These are phyloP conservation scores for Echeveria elegans DNA, from an alignment of 164 flowering plant species.

Conservation along the genomic window DNA sequence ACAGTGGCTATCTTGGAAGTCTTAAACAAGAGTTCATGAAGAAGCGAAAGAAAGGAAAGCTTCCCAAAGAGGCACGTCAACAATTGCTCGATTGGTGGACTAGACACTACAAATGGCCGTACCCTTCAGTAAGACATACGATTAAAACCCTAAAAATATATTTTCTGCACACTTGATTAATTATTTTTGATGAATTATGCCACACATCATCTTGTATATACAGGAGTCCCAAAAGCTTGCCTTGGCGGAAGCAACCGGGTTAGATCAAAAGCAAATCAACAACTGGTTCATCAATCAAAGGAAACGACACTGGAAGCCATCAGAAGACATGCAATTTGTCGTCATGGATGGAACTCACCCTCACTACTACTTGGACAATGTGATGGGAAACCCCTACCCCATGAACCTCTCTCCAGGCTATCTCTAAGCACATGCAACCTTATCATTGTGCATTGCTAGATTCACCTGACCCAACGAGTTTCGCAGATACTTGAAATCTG, in stretches of 20 bases:
- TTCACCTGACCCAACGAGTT: too few relatives aligned
- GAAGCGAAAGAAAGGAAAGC: constrained; percentile 87
- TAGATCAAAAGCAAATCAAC: constrained; percentile 80
- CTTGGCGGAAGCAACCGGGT: constrained; percentile 64
- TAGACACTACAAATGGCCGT: constrained; percentile 91
- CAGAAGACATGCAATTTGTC: constrained; percentile 74
- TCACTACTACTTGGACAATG: constrained; percentile 59
- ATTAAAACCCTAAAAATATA: not conserved
- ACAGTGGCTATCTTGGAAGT: constrained; percentile 75
- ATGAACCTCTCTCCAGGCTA: constrained; percentile 55
- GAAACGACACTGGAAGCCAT: constrained; percentile 81
- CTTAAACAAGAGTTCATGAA: constrained; percentile 85
- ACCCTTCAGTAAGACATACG: constrained; percentile 56
- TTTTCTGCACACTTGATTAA: not conserved
- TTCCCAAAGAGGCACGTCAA: constrained; percentile 83
- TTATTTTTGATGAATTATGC: not conserved
- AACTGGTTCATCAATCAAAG: constrained; percentile 87
- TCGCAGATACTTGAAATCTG: too few relatives aligned
- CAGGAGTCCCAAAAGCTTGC: constrained; percentile 80
- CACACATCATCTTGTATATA: not conserved
- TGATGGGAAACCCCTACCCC: constrained; percentile 51
- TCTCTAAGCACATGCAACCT: constrained; percentile 14
- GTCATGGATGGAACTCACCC: constrained; percentile 68
- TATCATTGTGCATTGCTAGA: not conserved
- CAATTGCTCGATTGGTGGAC: constrained; percentile 89